These are phyloP conservation scores for Metarhizium rileyi DNA, from an alignment of 2,329 filamentous ascomycete species.

Conservation along the genomic window DNA sequence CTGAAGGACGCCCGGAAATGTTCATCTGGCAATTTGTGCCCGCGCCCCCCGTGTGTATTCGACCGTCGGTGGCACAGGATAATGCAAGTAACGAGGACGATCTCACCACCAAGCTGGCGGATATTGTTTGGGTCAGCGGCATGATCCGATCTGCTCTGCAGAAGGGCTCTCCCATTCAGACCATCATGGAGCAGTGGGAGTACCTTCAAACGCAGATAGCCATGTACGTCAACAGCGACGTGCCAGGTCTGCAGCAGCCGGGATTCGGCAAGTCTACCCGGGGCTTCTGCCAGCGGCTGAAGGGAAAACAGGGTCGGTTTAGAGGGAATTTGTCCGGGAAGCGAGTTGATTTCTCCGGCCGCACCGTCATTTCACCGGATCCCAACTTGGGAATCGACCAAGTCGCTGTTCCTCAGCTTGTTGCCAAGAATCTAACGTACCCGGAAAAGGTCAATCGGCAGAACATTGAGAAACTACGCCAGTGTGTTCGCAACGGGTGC, in stretches of 20 bases:
- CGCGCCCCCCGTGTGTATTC: constrained; percentile 85
- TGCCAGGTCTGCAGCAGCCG: constrained; percentile 82
- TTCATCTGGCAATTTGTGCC: constrained; percentile 96
- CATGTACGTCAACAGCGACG: constrained; percentile 96
- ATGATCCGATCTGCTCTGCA: constrained; percentile 74
- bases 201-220: constrained; percentile 91
- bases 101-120: constrained; percentile 89
- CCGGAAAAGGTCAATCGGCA: constrained; percentile 78
- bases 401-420: constrained; percentile 80
- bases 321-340: constrained; percentile 95
- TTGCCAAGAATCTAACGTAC: constrained; percentile 96
- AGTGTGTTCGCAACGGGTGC: constrained; percentile 65
- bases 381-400: constrained; percentile 90
- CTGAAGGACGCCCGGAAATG: constrained; percentile 85
- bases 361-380: constrained; percentile 95
- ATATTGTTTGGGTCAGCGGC: constrained; percentile 88
- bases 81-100: constrained; percentile 93
- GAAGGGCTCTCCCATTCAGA: constrained; percentile 75
- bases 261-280: constrained; percentile 82
- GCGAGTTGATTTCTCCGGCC: constrained; percentile 94
- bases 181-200: constrained; percentile 97
- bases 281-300: constrained; percentile 89
- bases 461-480: constrained; percentile 73
- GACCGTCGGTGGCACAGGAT: constrained; percentile 89
- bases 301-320: constrained; percentile 96